Evolutionary conservation across 345 rosid species (phyloP).

Genomic region (Combretum micranthum): DNA sequence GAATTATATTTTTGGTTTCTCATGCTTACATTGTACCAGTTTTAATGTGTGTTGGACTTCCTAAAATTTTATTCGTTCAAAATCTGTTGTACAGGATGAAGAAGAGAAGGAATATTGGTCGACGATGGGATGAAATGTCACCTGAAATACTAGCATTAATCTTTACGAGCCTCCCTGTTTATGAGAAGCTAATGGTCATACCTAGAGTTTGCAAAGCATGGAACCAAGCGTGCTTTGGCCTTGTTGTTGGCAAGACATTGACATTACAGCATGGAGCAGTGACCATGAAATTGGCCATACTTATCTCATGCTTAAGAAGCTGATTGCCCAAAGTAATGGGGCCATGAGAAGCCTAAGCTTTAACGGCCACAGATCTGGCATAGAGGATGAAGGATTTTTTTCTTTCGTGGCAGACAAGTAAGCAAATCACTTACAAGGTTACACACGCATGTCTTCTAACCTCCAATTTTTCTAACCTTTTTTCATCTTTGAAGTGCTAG

Average conservation of each 20-base stretch:
- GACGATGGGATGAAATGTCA: slow-evolving; percentile 22
- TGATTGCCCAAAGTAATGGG: slow-evolving; percentile 20
- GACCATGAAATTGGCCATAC: slow-evolving; percentile 11
- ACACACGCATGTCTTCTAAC: not conserved
- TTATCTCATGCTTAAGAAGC: slow-evolving; percentile 19
- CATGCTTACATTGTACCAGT: too few species aligned
- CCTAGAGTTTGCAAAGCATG: slow-evolving; percentile 27
- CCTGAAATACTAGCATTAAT: slow-evolving; percentile 25
- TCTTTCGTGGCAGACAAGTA: slow-evolving; percentile 26
- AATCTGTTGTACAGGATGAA: too few species aligned
- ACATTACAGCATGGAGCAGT: slow-evolving; percentile 26
- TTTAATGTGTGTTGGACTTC: too few species aligned
- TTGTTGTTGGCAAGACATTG: slow-evolving; percentile 28
- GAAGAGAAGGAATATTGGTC: not conserved
- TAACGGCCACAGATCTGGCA: slow-evolving; percentile 11
- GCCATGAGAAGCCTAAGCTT: slow-evolving; percentile 21
- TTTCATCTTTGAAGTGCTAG: slow-evolving; percentile 18
- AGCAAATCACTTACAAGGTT: slow-evolving; percentile 1
- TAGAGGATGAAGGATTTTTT: not conserved
- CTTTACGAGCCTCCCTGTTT: slow-evolving; percentile 16
- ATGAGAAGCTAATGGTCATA: slow-evolving; percentile 16
- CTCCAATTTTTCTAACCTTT: not conserved
- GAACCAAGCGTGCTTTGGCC: slow-evolving; percentile 16
- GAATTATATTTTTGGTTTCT: too few species aligned
- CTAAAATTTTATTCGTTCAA: too few species aligned